phyloP scores from a whole-genome alignment of 768 basidiomycete species.

The Tricholoma terreum region DNA sequence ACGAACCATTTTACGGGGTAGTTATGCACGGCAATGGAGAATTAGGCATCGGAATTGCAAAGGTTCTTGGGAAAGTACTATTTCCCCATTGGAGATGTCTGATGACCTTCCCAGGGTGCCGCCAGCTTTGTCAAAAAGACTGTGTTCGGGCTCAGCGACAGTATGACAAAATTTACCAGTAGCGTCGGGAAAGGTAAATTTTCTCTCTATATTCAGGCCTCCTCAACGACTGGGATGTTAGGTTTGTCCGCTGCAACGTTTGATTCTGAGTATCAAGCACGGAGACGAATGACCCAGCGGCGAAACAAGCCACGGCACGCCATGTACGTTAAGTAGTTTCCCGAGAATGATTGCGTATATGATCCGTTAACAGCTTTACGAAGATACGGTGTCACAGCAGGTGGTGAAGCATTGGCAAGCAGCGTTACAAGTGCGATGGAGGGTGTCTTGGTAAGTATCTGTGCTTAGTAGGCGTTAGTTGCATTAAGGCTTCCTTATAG shows the following conservation, averaged over 20 bases:
- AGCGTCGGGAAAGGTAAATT: conserved; percentile 88
- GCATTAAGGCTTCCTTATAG: conserved; percentile 36
- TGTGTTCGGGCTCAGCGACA: conserved; percentile 93
- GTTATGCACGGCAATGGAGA: conserved; percentile 96
- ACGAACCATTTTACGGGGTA: conserved; percentile 95
- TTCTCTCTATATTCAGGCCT: neutral
- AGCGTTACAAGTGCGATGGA: conserved; percentile 96
- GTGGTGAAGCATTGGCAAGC: conserved; percentile 90
- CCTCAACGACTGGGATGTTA: conserved; percentile 22
- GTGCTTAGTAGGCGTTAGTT: neutral
- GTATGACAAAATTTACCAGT: conserved; percentile 96
- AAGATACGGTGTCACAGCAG: conserved; percentile 94
- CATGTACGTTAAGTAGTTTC: conserved; percentile 51
- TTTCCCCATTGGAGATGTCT: neutral
- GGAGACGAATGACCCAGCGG: conserved; percentile 81
- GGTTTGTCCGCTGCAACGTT: conserved; percentile 96
- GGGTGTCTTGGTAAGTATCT: conserved; percentile 73
- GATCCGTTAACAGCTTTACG: neutral
- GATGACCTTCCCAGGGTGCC: conserved; percentile 62
- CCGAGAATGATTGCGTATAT: neutral
- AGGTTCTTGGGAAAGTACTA: conserved; percentile 44
- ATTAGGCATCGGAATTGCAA: conserved; percentile 90
- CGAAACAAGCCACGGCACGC: conserved; percentile 96
- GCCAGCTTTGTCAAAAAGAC: conserved; percentile 99
- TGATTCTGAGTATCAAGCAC: conserved; percentile 92